Base-by-base conservation (phyloP, 768 basidiomycete genomes). In the Amanita inopinata region DNA sequence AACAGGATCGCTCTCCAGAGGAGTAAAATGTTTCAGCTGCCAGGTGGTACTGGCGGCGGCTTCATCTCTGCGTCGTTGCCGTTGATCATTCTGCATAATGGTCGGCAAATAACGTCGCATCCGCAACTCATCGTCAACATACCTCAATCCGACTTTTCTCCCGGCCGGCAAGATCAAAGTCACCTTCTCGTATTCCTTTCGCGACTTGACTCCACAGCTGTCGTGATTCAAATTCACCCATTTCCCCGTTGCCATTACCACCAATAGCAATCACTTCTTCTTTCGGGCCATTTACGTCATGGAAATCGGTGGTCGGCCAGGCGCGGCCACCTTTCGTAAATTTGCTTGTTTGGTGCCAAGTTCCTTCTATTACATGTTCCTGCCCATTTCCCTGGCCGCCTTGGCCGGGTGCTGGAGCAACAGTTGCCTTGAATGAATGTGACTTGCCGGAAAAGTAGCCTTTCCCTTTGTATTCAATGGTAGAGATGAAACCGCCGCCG, bases 101-200 rank as follows among this genome's bases (percentile, higher is more conserved):
- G 40, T 28, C 27, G 30, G 18, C 24, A 28, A 7, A 7, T 7
- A 28, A 7, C 27, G 27, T 28, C n/a, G 7, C n/a, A 28, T n/a
- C n/a, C n/a, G n/a, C n/a, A n/a, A n/a, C n/a, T n/a, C n/a, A n/a
- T n/a, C n/a, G n/a, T n/a, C n/a, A 27, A 37, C 62, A 15, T 46
- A 85, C 90, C 83, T 98, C 94, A 35, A 98, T 91, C 61, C 79
- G 73, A 35, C 70, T 73, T 78, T 99, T 97, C 58, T 92, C 94
- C 51, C 62, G 67, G 46, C 83, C 83, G 3, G 94, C 94, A n/a
- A 69, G 63, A 39, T 99, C 94, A 56, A 91, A 98, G 55, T 97
- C 89, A 10, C 88, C 86, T 45, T 82, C 83, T 43, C 83, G 65
- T 46, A 98, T 98, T 10, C 94, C 94, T 57, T 84, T 85, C 15